Evolutionary conservation across 176 grass and related monocot species (phyloP).

Genomic region (Alloteropsis semialata): DNA sequence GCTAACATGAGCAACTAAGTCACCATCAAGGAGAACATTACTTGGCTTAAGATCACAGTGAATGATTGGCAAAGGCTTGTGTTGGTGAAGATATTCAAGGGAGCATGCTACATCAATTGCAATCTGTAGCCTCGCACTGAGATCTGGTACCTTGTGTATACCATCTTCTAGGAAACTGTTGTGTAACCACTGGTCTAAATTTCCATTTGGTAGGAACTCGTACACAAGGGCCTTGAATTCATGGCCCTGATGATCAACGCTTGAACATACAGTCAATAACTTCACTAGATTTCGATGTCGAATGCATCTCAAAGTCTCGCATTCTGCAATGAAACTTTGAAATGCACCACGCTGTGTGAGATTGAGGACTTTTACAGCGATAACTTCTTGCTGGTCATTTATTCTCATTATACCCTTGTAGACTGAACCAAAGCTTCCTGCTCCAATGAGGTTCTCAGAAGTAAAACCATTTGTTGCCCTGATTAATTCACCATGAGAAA

Average conservation of each 20-base stretch:
- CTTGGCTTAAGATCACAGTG: slow-evolving; percentile 31
- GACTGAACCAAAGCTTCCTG: slow-evolving; percentile 2
- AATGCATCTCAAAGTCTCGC: not conserved
- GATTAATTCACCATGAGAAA: slow-evolving; percentile 23
- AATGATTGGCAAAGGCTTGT: not conserved
- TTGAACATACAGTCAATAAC: slow-evolving; percentile 20
- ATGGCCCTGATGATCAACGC: not conserved
- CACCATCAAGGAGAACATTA: slow-evolving; percentile 4
- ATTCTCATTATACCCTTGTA: too few species aligned
- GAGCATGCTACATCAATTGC: slow-evolving; percentile 6
- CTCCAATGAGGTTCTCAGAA: slow-evolving; percentile 10
- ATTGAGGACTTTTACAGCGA: slow-evolving; percentile 27
- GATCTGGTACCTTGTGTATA: not conserved
- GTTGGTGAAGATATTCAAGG: slow-evolving; percentile 25
- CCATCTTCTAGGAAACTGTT: not conserved
- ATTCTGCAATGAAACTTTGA: slow-evolving; percentile 23
- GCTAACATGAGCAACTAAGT: slow-evolving; percentile 24
- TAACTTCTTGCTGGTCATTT: not conserved
- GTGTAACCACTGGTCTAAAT: slow-evolving; percentile 8
- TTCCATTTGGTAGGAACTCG: slow-evolving; percentile 15
- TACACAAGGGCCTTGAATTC: slow-evolving; percentile 28
- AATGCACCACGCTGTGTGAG: not conserved
- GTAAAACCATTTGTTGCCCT: slow-evolving; percentile 14
- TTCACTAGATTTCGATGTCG: slow-evolving; percentile 22
- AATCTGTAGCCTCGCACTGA: not conserved